Conservation (phyloP, 805 yeast genomes). For the Nakazawaea pomicola region DNA sequence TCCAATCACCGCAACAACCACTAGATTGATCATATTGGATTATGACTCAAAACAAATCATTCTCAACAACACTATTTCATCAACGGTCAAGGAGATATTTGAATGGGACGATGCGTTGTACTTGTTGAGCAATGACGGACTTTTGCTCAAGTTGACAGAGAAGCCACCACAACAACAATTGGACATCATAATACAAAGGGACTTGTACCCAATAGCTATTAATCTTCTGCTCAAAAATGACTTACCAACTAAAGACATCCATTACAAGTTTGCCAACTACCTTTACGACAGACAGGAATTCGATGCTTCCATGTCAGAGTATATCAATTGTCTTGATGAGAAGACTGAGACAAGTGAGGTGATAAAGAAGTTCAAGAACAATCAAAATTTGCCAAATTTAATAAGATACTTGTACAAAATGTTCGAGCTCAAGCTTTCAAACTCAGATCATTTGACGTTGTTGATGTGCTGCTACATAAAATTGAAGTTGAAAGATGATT, state of each 20-base stretch:
- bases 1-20: conserved; percentile 39
- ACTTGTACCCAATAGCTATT: conserved; percentile 68
- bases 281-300: conserved; percentile 62
- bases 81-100: conserved; percentile 56
- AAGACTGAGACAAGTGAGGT: conserved; percentile 64
- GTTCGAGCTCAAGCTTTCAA: conserved; percentile 49
- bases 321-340: conserved; percentile 40
- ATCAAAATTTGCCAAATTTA: conserved; percentile 62
- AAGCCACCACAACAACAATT: conserved; percentile 64
- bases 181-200: conserved; percentile 61
- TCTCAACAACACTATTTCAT: conserved; percentile 63
- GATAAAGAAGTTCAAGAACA: conserved; percentile 73
- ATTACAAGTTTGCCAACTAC: conserved; percentile 64
- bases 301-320: conserved; percentile 71
- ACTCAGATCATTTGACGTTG: conserved; percentile 78
- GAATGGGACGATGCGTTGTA: conserved; percentile 51
- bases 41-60: conserved; percentile 64
- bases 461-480: conserved; percentile 78
- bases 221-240: conserved; percentile 46
- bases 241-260: conserved; percentile 31
- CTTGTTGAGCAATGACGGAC: conserved; percentile 70
- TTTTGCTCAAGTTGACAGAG: conserved; percentile 63
- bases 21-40: conserved; percentile 65
- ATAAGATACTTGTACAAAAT: conserved; percentile 60
- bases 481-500: conserved; percentile 53